Evolutionary conservation across 23 red algal genomes (phyloP).

Genomic region (Gracilaria vermiculophylla): DNA sequence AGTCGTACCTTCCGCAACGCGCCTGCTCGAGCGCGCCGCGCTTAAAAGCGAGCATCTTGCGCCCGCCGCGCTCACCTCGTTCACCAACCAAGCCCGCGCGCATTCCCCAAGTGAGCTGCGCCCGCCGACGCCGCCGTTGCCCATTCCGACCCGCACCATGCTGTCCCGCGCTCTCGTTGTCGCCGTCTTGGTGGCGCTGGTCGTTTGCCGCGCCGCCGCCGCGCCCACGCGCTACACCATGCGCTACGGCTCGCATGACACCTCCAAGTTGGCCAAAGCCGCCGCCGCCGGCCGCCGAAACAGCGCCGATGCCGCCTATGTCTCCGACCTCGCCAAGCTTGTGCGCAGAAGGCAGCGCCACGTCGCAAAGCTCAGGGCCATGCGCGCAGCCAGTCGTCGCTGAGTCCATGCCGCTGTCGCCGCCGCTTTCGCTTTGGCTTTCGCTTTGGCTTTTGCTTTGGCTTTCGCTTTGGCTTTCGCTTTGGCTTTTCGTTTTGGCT

Average conservation of each 20-base stretch:
- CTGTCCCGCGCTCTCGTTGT: background rate
- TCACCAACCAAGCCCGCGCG: too few species aligned
- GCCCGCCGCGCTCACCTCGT: too few species aligned
- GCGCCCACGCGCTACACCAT: conserved; percentile 33
- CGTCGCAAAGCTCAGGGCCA: background rate
- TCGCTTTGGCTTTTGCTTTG: background rate
- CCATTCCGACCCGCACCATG: background rate
- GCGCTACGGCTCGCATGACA: conserved; percentile 35
- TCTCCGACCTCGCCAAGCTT: conserved; percentile 11
- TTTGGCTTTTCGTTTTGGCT: too few species aligned
- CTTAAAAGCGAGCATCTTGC: too few species aligned
- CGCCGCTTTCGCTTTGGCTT: too few species aligned
- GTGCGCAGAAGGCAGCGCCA: background rate
- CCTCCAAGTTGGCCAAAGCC: background rate
- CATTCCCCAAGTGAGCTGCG: background rate
- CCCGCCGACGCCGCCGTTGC: background rate
- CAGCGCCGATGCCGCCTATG: background rate
- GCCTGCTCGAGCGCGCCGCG: too few species aligned
- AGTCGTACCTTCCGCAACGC: too few species aligned
- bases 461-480: background rate
- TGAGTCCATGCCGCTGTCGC: too few species aligned
- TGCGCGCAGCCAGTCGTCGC: background rate
- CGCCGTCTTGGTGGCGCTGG: background rate
- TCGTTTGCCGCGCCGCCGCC: background rate
- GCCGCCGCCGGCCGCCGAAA: background rate